Evolutionary conservation across 805 yeast species (phyloP).

Genomic region (Schwanniomyces yamadae): DNA sequence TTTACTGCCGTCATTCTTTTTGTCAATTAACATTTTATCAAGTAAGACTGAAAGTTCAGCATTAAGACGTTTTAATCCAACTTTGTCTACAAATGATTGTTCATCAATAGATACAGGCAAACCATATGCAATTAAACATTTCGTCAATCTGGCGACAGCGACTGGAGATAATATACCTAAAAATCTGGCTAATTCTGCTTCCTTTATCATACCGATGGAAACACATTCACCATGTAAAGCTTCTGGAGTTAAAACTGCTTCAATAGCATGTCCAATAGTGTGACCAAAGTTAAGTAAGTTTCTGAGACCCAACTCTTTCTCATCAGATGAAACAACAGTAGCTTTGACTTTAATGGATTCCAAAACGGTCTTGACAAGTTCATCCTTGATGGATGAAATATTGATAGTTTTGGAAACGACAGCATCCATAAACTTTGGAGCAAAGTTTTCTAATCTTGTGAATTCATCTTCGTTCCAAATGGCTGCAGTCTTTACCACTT

Average conservation of each 20-base stretch:
- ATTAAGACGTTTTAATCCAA: conserved; percentile 58
- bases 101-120: conserved; percentile 81
- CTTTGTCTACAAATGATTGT: conserved; percentile 58
- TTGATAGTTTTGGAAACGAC: conserved; percentile 48
- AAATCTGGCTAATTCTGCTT: conserved; percentile 93
- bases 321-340: conserved; percentile 89
- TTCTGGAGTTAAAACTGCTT: conserved; percentile 95
- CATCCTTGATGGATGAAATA: conserved; percentile 66
- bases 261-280: conserved; percentile 96
- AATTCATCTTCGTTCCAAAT: conserved; percentile 94
- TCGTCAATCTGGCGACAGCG: conserved; percentile 86
- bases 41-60: conserved; percentile 77
- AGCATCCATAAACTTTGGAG: conserved; percentile 66
- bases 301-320: conserved; percentile 91
- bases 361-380: conserved; percentile 71
- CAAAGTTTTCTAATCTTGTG: conserved; percentile 74
- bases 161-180: conserved; percentile 86
- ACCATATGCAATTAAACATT: conserved; percentile 81
- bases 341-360: conserved; percentile 92
- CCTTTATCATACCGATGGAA: conserved; percentile 92
- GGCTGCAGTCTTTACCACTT: conserved; percentile 96
- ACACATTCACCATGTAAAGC: conserved; percentile 98
- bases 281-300: conserved; percentile 94
- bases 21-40: conserved; percentile 90
- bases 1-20: conserved; percentile 90